These are phyloP conservation scores for Parasitella parasitica DNA, from an alignment of 371 early-diverging fungal species.

Conservation along the genomic window DNA sequence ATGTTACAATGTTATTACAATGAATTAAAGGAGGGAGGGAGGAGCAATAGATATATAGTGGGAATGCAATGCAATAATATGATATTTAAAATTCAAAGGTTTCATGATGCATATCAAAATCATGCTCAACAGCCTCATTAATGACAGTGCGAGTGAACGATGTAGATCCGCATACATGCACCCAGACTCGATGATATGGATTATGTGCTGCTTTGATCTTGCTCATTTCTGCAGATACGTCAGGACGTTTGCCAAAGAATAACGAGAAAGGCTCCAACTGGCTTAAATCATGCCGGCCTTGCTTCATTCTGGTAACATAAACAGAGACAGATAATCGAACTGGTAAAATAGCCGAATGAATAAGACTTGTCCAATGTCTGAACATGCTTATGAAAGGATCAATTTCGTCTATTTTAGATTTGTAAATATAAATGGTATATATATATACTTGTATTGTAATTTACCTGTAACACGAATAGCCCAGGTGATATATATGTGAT, in stretches of 20 bases:
- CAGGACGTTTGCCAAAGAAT: conserved; percentile 27
- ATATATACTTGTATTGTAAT: too few species aligned
- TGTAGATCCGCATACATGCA: conserved; percentile 41
- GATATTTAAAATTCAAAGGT: conserved; percentile 43
- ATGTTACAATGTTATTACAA: too few species aligned
- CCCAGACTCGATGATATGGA: conserved; percentile 23
- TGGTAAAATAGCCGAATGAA: conserved; percentile 19
- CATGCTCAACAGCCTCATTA: conserved; percentile 31
- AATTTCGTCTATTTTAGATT: conserved; percentile 35
- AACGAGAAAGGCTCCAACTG: conserved; percentile 3
- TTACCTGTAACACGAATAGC: conserved; percentile 34
- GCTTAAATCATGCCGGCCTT: conserved; percentile 19
- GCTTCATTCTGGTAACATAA: conserved; percentile 33
- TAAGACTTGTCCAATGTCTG: conserved; percentile 26
- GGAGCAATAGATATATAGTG: background rate
- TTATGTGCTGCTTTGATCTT: conserved; percentile 16
- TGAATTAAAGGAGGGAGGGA: too few species aligned
- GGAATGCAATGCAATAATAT: background rate
- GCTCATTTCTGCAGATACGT: conserved; percentile 26
- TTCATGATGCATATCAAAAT: conserved; percentile 39
- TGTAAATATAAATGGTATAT: too few species aligned
- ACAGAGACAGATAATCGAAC: conserved; percentile 28
- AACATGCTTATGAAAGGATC: conserved; percentile 34
- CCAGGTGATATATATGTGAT: conserved; percentile 47
- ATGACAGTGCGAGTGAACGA: conserved; percentile 34